Percentiles rank a stretch among this genome's conserved stretches.
These are phyloP conservation scores for Kuraishia piskuri DNA, from an alignment of 805 yeast genomes.

Conservation along the genomic window DNA sequence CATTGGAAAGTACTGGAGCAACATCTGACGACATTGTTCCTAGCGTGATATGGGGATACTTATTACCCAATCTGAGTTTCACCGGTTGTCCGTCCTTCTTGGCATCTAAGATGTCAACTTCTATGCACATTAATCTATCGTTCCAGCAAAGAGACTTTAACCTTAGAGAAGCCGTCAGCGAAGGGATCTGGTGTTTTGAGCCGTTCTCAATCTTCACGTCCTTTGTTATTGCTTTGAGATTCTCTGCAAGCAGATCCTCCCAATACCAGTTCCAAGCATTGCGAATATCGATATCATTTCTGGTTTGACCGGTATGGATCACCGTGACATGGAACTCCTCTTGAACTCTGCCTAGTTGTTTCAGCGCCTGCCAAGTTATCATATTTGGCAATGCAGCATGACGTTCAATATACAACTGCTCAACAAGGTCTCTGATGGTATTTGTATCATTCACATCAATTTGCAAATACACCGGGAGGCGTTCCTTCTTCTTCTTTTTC, in stretches of 20 bases:
- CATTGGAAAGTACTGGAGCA: constrained; percentile 1
- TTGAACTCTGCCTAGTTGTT: constrained; percentile 32
- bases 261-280: constrained; percentile 8
- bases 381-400: neutral
- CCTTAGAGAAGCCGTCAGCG: constrained; percentile 26
- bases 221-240: neutral
- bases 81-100: constrained; percentile 5
- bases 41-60: constrained; percentile 62
- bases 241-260: neutral
- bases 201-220: neutral
- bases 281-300: constrained; percentile 13
- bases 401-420: constrained; percentile 10
- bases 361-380: constrained; percentile 18
- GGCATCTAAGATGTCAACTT: constrained; percentile 28
- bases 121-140: constrained; percentile 42
- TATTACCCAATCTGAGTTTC: constrained; percentile 26
- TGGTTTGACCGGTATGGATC: constrained; percentile 31
- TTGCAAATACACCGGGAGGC: constrained; percentile 37
- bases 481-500: constrained; percentile 6
- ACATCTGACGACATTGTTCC: constrained; percentile 33
- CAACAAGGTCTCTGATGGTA: constrained; percentile 7
- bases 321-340: constrained; percentile 60
- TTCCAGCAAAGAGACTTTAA: constrained; percentile 42
- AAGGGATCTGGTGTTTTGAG: neutral
- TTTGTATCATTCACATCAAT: constrained; percentile 19